These are phyloP conservation scores for Chlorella sorokiniana DNA, from an alignment of 139 green algal species.

Conservation along the genomic window DNA sequence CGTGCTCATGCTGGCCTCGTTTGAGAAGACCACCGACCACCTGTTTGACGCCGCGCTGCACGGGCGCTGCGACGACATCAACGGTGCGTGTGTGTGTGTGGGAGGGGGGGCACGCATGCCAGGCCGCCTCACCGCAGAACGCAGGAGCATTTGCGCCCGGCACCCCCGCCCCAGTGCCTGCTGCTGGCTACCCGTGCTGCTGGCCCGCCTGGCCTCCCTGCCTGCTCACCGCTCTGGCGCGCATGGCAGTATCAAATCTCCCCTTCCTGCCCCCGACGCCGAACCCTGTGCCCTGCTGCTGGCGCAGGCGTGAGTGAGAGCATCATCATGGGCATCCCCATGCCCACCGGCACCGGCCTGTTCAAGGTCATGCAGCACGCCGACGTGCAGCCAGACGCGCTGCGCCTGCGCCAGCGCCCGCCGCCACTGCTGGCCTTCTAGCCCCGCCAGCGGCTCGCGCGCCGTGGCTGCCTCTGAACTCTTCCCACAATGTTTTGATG, in stretches of 20 bases:
- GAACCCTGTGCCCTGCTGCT: background rate
- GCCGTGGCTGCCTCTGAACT: background rate
- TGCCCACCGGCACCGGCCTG: constrained; percentile 94
- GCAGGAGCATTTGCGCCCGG: too few relatives aligned
- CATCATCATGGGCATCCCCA: constrained; percentile 99
- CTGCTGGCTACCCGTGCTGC: too few relatives aligned
- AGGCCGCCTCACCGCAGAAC: background rate
- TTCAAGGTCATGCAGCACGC: constrained; percentile 72
- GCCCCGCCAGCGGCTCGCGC: background rate
- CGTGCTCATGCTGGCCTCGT: constrained; percentile 97
- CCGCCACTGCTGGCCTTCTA: constrained; percentile 30
- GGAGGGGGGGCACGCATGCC: background rate
- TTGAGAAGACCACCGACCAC: constrained; percentile 99
- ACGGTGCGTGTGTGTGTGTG: constrained; percentile 1
- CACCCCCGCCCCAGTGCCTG: too few relatives aligned
- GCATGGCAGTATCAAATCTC: background rate
- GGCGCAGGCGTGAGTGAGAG: constrained; percentile 72
- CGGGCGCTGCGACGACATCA: constrained; percentile 64
- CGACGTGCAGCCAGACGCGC: background rate
- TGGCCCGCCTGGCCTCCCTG: too few relatives aligned
- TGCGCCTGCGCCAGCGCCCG: background rate
- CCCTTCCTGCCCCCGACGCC: background rate
- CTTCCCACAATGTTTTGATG: too few relatives aligned
- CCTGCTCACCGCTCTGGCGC: too few relatives aligned
- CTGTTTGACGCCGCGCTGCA: constrained; percentile 97